phyloP scores from a whole-genome alignment of 192 early-diverging fungal species.

The Coemansia furcata region DNA sequence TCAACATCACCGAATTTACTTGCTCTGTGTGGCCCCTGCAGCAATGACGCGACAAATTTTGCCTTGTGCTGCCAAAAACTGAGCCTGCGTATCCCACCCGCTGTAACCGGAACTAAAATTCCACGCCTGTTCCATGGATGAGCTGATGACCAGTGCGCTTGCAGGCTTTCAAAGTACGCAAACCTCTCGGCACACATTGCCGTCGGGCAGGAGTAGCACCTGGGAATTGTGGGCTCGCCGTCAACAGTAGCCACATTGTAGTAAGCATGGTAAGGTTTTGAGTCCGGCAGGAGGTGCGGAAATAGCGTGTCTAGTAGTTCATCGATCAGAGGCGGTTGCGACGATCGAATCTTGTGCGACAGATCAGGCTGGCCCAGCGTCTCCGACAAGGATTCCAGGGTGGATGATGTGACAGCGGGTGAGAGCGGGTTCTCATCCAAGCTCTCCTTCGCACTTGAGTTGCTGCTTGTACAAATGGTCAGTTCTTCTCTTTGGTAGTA shows the following conservation, averaged over 20 bases:
- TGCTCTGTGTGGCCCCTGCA: constrained; percentile 13
- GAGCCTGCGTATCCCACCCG: constrained; percentile 31
- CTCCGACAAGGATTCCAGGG: not conserved
- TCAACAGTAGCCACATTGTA: constrained; percentile 34
- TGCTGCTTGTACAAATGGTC: not conserved
- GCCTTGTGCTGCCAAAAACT: constrained; percentile 44
- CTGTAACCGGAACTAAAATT: constrained; percentile 25
- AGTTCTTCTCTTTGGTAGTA: constrained; percentile 1
- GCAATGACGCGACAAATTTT: constrained; percentile 21
- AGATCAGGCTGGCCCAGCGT: not conserved
- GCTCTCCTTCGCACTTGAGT: not conserved
- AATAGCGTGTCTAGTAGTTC: constrained; percentile 26
- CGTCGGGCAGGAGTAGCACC: constrained; percentile 26
- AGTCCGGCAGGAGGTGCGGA: constrained; percentile 7
- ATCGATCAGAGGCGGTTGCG: constrained; percentile 1
- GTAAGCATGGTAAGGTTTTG: constrained; percentile 21
- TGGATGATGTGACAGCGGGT: not conserved
- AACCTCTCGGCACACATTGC: constrained; percentile 21
- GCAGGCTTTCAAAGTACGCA: constrained; percentile 15
- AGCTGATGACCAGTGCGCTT: constrained; percentile 19
- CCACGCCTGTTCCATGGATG: constrained; percentile 45
- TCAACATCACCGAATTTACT: not conserved
- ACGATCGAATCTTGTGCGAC: not conserved
- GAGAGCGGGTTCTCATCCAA: not conserved
- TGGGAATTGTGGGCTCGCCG: constrained; percentile 20